These are phyloP conservation scores for Pythium folliculosum DNA, from an alignment of 352 stramenopile genomes.

Conservation along the genomic window DNA sequence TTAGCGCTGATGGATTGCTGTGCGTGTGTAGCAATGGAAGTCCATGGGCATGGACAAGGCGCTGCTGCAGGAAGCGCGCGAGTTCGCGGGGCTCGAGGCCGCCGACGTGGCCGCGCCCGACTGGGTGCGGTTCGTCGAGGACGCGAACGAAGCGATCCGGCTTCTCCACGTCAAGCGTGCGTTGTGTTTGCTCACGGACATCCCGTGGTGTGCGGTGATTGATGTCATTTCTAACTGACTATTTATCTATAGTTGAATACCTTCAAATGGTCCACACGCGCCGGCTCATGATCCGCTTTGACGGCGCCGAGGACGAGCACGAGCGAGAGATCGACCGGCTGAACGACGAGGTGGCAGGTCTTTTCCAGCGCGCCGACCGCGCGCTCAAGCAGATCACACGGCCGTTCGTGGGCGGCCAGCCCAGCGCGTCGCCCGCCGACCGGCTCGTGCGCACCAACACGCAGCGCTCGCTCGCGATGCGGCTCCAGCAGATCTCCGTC, in stretches of 20 bases:
- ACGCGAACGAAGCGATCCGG: constrained; percentile 64
- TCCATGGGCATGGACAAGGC: constrained; percentile 60
- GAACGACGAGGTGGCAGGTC: constrained; percentile 58
- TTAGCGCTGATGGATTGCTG: not conserved
- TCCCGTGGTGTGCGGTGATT: not conserved
- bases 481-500: constrained; percentile 63
- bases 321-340: constrained; percentile 73
- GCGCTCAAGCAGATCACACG: constrained; percentile 72
- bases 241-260: constrained; percentile 65
- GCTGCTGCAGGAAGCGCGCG: constrained; percentile 56
- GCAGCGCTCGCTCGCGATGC: constrained; percentile 60
- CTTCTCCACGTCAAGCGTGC: constrained; percentile 72
- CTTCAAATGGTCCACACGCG: constrained; percentile 76
- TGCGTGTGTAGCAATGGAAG: constrained; percentile 41
- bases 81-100: constrained; percentile 36
- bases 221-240: not conserved
- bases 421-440: constrained; percentile 50
- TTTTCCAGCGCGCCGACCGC: constrained; percentile 72
- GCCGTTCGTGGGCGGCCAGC: constrained; percentile 51
- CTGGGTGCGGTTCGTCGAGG: constrained; percentile 64
- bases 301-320: constrained; percentile 62
- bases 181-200: constrained; percentile 2
- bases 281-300: constrained; percentile 82
- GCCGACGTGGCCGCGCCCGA: constrained; percentile 44
- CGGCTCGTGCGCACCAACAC: constrained; percentile 65